Conservation (phyloP, 169 alveolate species). For the Plasmodium malariae region DNA sequence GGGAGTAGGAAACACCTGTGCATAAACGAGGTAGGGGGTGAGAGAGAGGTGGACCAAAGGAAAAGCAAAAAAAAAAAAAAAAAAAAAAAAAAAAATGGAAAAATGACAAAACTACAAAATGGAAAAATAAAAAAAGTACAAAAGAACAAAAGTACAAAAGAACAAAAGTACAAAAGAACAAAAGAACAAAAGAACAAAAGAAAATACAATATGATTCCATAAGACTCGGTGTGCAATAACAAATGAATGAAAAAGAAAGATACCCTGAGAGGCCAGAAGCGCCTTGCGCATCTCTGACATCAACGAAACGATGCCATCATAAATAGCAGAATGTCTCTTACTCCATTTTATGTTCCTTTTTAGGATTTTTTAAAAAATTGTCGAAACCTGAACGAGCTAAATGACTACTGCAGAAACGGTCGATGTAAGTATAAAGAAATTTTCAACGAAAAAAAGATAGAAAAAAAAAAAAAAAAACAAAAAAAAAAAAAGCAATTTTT, state of each 20-base stretch:
- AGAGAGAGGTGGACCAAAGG: neutral
- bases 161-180: no score
- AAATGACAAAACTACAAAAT: neutral
- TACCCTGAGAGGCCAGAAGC: no score
- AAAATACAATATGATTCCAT: no score
- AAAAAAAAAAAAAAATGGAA: neutral
- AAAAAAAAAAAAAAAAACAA: conserved; percentile 13
- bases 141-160: no score
- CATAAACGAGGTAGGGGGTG: conserved; percentile 56
- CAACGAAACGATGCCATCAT: neutral
- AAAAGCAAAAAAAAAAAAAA: neutral
- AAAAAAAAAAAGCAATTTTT: conserved; percentile 25
- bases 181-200: neutral
- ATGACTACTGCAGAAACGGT: conserved; percentile 38
- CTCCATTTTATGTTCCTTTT: neutral
- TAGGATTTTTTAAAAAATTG: conserved; percentile 8
- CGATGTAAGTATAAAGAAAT: conserved; percentile 38
- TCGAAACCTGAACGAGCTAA: conserved; percentile 24
- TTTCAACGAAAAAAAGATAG: conserved; percentile 6
- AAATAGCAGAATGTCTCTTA: neutral
- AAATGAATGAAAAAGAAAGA: no score
- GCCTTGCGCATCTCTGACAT: no score
- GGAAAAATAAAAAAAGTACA: no score
- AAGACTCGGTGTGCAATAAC: no score
- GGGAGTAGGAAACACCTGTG: conserved; percentile 66